Evolutionary conservation across 2,329 filamentous ascomycete species (phyloP), one percentile per base, ranked within the genome.

Genomic region (Raffaelea deltoideospora): DNA sequence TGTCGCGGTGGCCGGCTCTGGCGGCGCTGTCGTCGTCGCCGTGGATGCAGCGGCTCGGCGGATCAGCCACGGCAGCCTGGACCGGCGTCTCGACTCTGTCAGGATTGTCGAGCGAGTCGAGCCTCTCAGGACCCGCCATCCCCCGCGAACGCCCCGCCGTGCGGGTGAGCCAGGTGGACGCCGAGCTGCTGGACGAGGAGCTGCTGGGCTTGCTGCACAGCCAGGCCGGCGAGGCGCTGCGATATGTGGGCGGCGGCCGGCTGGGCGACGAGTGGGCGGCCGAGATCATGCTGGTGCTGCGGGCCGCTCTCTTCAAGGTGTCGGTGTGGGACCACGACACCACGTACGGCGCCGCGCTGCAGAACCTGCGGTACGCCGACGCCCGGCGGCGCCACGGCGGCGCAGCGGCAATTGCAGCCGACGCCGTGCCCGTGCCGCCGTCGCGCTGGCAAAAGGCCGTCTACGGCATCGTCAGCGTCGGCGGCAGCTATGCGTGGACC

Each of bases 281-380:
- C 36, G 90, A 96, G 59, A 88, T 96, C 37, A 67, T 80, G 43
- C 67, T 95, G 21, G 70, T 65, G 1, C 65, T 98, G 38, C 70
- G 88, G 33, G 74, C 79, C 2, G 64, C 86, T 3, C 64, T 98
- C 8, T 98, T 95, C 66, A 98, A 98, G 59, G 70, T 98, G 43
- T 85, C 82, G 14, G 78, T 98, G 40, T 98, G 90, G 90, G 87
- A 96, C 56, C 84, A 95, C 55, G 79, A 94, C 55, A 84, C 90
- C 28, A 92, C 83, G 5, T 96, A 98, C 56, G 90, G 90, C 41
- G 90, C 90, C 10, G 78, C 84, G 26, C 64, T 98, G 34, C 90
- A 98, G 57, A 93, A 93, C 44, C 68, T 98, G 21, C 78, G 78
- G 52, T 96, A 88, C 52, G 81, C 83, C 10, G 88, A 96, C 53